Evolutionary conservation across 495 filamentous ascomycete species (phyloP), one percentile per base, ranked within the genome.

Genomic region (Parmelia sp.): DNA sequence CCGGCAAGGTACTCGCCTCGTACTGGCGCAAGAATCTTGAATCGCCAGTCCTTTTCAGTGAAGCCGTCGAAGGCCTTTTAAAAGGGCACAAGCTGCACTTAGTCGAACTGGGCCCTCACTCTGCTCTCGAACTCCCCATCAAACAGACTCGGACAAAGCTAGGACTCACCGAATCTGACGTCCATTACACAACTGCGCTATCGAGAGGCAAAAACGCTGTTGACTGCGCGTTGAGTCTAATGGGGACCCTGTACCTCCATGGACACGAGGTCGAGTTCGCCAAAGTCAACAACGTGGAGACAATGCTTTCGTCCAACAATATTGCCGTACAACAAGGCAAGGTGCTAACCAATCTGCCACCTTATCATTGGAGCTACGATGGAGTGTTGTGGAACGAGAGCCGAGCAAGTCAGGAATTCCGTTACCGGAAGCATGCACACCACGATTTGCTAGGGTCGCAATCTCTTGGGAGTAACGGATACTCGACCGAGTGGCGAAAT

Each of bases 91-190:
- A n/a, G 53, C 17, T 14, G 9, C 61, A 9, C 0, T 69, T 84
- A 11, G 40, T 88, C 27, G 85, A 88, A 65, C 72, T 87, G 40
- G 86, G 86, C 0, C 86, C 87, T 3, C 84, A 88, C 65, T 72
- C 77, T 1, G 82, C 84, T 1, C 74, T 90, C 3, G 72, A 55
- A 17, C 29, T 39, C 17, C 60, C 60, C 6, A 7, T 64, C 12
- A 53, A 33, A 9, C 60, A 61, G 29, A 61, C 42, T 11, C 6
- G 19, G 45, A 29, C 37, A 25, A 64, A 42, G 15, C n/a, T 40
- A 15, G 17, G 21, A 1, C 37, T 45, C 19, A 33, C 31, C 6
- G 27, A 51, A 12, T 25, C 17, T 1, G 19, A 63, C 3, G 2
- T 73, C 6, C 35, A 53, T 17, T 79, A 79, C 63, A 27, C 67